Conservation (phyloP, 1,284 basidiomycete species). For the Ganoderma boninense region DNA sequence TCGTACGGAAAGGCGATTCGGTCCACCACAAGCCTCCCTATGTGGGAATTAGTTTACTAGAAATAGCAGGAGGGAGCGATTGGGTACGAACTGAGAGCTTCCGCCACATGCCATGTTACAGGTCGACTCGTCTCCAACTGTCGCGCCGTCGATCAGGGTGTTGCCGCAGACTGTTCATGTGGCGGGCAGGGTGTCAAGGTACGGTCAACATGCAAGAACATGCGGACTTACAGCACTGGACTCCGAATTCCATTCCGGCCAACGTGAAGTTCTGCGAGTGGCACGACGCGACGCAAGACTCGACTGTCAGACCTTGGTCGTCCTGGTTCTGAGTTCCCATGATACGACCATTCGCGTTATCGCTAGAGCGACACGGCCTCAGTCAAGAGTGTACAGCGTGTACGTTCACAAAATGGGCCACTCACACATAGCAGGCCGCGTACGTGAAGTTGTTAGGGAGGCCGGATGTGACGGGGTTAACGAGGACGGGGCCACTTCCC, state of each 20-base stretch:
- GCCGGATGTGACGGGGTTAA: constrained; percentile 54
- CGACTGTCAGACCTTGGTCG: constrained; percentile 47
- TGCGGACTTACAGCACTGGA: constrained; percentile 53
- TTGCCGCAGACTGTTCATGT: constrained; percentile 66
- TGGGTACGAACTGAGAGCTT: constrained; percentile 59
- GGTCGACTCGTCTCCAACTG: constrained; percentile 52
- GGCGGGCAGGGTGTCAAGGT: constrained; percentile 1
- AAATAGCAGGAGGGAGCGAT: constrained; percentile 7
- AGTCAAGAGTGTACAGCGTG: background rate
- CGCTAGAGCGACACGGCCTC: constrained; percentile 35
- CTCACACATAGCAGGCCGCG: constrained; percentile 66
- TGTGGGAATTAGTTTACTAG: constrained; percentile 17
- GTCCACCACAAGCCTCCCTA: constrained; percentile 76
- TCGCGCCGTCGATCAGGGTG: constrained; percentile 64
- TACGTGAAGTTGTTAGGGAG: constrained; percentile 62
- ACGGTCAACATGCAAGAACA: background rate
- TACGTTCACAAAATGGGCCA: constrained; percentile 15
- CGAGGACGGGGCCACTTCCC: constrained; percentile 39
- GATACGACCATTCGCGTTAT: constrained; percentile 49
- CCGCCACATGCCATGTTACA: constrained; percentile 77
- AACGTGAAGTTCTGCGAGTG: constrained; percentile 45
- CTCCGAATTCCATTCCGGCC: constrained; percentile 56
- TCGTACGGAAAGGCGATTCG: constrained; percentile 65
- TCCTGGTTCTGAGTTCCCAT: constrained; percentile 45
- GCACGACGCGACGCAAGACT: constrained; percentile 48